Evolutionary conservation across 345 rosid genomes (phyloP).

Genomic region (Theobroma cacao): DNA sequence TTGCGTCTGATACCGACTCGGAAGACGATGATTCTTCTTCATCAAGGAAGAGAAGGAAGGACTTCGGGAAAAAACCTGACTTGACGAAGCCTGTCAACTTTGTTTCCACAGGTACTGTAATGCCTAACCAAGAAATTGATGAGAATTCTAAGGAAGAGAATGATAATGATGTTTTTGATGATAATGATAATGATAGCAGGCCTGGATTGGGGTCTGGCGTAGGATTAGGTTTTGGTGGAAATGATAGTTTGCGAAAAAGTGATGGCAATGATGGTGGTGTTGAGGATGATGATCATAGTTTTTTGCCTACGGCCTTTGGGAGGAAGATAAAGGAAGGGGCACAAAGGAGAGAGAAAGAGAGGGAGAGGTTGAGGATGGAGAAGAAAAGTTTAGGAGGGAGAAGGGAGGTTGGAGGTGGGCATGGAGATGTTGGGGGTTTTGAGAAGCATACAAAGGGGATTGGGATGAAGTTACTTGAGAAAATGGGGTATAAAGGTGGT

Average conservation of each 20-base stretch:
- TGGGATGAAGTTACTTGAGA: slow-evolving; percentile 77
- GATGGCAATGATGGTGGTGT: slow-evolving; percentile 24
- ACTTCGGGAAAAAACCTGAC: slow-evolving; percentile 47
- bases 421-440: slow-evolving; percentile 50
- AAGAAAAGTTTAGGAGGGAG: slow-evolving; percentile 49
- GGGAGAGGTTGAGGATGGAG: slow-evolving; percentile 53
- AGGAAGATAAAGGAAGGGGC: slow-evolving; percentile 76
- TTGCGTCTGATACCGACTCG: slow-evolving; percentile 59
- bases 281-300: slow-evolving; percentile 33
- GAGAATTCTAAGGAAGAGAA: slow-evolving; percentile 43
- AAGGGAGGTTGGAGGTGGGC: slow-evolving; percentile 37
- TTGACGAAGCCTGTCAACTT: slow-evolving; percentile 79
- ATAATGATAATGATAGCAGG: slow-evolving; percentile 35
- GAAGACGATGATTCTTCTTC: slow-evolving; percentile 45
- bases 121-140: slow-evolving; percentile 72
- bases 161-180: slow-evolving; percentile 26
- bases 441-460: slow-evolving; percentile 85
- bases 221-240: slow-evolving; percentile 45
- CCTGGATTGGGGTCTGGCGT: slow-evolving; percentile 40
- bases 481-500: slow-evolving; percentile 92
- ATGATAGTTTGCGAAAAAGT: slow-evolving; percentile 3
- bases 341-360: slow-evolving; percentile 53
- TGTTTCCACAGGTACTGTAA: slow-evolving; percentile 67
- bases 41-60: slow-evolving; percentile 51
- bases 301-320: slow-evolving; percentile 66